A percentile compares a stretch with the other conserved stretches of the same genome.
Evolutionary conservation across 2,329 filamentous ascomycete species (phyloP).

Genomic region (Colletotrichum liriopes): DNA sequence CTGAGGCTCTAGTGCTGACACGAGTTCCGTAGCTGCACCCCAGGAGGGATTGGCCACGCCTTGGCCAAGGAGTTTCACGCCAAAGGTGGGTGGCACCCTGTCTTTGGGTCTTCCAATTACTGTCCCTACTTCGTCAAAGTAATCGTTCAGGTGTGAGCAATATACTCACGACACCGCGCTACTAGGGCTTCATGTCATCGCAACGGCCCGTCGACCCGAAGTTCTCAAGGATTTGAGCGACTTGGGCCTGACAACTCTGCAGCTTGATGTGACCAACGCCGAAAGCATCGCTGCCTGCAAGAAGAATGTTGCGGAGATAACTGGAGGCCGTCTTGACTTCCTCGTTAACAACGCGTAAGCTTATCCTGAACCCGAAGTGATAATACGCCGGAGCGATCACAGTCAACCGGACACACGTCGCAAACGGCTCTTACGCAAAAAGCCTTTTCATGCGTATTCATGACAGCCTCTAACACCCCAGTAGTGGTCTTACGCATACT

Average conservation of each 20-base stretch:
- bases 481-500: slow-evolving; percentile 66
- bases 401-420: too few species aligned
- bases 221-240: slow-evolving; percentile 63
- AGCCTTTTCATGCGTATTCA: too few species aligned
- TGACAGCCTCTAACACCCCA: slow-evolving; percentile 7
- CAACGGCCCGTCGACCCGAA: slow-evolving; percentile 67
- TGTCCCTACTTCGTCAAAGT: not conserved
- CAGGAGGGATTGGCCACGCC: slow-evolving; percentile 72
- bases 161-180: slow-evolving; percentile 1
- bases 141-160: not conserved
- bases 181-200: slow-evolving; percentile 69
- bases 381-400: too few species aligned
- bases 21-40: slow-evolving; percentile 63
- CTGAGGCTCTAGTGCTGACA: slow-evolving; percentile 15
- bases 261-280: slow-evolving; percentile 68
- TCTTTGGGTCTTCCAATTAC: not conserved
- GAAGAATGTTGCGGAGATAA: slow-evolving; percentile 62
- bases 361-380: not conserved
- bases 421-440: not conserved
- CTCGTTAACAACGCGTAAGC: slow-evolving; percentile 73
- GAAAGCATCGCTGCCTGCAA: slow-evolving; percentile 67
- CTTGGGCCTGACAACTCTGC: slow-evolving; percentile 64
- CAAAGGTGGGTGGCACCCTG: slow-evolving; percentile 57
- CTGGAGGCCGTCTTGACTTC: slow-evolving; percentile 69
- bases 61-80: slow-evolving; percentile 68